These are phyloP conservation scores for Saksenaea vasiformis DNA, from an alignment of 371 early-diverging fungal genomes.

Conservation along the genomic window DNA sequence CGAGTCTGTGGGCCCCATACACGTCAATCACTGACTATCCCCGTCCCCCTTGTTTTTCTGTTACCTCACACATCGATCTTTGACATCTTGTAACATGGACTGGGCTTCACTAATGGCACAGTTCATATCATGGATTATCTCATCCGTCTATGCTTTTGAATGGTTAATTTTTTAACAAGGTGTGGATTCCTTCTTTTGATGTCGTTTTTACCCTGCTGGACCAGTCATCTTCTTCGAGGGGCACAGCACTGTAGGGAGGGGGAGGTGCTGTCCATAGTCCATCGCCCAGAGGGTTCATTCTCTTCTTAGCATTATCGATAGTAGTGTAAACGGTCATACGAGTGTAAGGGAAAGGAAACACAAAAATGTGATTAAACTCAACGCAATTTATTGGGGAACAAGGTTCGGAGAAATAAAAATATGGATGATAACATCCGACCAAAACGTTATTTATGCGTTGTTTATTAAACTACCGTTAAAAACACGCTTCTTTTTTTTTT, in stretches of 20 bases:
- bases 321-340: not conserved
- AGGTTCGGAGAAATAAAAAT: slow-evolving; percentile 1
- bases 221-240: not conserved
- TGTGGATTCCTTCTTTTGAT: not conserved
- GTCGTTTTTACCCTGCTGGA: not conserved
- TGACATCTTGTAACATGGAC: slow-evolving; percentile 1
- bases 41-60: not conserved
- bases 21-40: not conserved
- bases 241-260: not conserved
- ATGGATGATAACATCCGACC: not conserved
- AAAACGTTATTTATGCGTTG: not conserved
- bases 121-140: not conserved
- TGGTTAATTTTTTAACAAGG: too few species aligned
- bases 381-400: slow-evolving; percentile 1
- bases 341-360: not conserved
- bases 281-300: not conserved
- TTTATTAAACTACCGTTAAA: not conserved
- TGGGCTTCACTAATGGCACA: not conserved
- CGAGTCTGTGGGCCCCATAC: not conserved
- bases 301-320: not conserved
- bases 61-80: not conserved
- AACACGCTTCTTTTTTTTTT: too few species aligned
- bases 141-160: slow-evolving; percentile 2
- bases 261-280: not conserved
- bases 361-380: not conserved